These are phyloP conservation scores for Panicum hallii DNA, from an alignment of 202 grass and related monocot genomes.

Conservation along the genomic window DNA sequence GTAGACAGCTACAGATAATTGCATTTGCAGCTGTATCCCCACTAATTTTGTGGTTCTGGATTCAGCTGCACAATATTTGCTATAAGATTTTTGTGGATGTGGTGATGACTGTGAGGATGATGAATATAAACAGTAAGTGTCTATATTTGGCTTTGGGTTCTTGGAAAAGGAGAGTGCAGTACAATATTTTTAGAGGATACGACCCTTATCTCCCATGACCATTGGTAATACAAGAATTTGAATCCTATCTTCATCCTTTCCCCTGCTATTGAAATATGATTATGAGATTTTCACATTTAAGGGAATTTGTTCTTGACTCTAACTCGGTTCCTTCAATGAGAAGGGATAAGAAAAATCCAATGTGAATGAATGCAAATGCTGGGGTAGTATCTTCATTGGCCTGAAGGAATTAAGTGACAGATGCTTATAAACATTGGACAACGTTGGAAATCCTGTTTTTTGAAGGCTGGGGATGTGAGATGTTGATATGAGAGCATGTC, in stretches of 20 bases:
- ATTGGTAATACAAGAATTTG: not conserved
- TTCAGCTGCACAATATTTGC: constrained; percentile 4
- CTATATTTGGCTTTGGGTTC: not conserved
- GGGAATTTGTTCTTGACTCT: not conserved
- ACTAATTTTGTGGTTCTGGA: constrained; percentile 6
- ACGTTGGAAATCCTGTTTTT: not conserved
- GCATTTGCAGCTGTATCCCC: constrained; percentile 12
- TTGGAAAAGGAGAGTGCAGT: not conserved
- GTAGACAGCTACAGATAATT: not conserved
- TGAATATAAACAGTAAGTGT: not conserved
- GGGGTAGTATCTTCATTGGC: not conserved
- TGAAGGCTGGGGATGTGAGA: not conserved
- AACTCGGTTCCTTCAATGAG: not conserved
- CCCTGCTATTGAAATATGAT: not conserved
- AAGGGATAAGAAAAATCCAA: not conserved
- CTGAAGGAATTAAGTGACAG: not conserved
- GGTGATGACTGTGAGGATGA: not conserved
- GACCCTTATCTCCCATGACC: not conserved
- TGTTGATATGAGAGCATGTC: not conserved
- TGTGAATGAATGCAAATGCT: not conserved
- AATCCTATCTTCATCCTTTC: constrained; percentile 17
- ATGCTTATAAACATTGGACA: constrained; percentile 6
- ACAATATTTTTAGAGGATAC: not conserved
- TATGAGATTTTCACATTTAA: not conserved
- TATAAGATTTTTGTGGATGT: not conserved